phyloP scores from a whole-genome alignment of 805 yeast species.

The Middelhovenomyces tepae region DNA sequence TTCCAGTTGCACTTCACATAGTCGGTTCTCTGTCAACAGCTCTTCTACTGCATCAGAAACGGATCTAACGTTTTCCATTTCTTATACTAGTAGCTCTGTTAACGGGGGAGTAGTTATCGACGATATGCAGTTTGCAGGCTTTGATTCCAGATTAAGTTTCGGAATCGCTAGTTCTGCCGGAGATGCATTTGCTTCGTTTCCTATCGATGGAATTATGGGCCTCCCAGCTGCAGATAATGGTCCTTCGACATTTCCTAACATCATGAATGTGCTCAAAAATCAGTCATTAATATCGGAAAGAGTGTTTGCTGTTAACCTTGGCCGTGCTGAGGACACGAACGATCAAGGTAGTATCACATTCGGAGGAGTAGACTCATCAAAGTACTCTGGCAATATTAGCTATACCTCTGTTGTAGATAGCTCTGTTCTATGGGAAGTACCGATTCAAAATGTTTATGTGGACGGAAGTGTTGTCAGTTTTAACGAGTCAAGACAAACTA shows the following conservation, averaged over 20 bases:
- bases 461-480: slow-evolving; percentile 30
- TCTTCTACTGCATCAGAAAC: slow-evolving; percentile 8
- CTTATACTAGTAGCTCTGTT: slow-evolving; percentile 47
- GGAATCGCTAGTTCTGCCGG: slow-evolving; percentile 51
- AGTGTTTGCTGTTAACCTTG: slow-evolving; percentile 40
- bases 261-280: slow-evolving; percentile 18
- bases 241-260: slow-evolving; percentile 22
- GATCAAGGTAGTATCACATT: slow-evolving; percentile 37
- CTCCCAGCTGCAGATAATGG: slow-evolving; percentile 41
- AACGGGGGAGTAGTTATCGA: slow-evolving; percentile 40
- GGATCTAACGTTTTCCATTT: slow-evolving; percentile 35
- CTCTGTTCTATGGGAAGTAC: slow-evolving; percentile 42
- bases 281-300: slow-evolving; percentile 22
- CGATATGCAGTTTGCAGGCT: slow-evolving; percentile 31
- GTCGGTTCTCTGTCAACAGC: slow-evolving; percentile 10
- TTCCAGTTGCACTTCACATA: slow-evolving; percentile 34
- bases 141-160: slow-evolving; percentile 32
- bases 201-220: slow-evolving; percentile 54
- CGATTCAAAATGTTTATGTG: slow-evolving; percentile 32
- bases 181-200: slow-evolving; percentile 41
- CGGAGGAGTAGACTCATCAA: slow-evolving; percentile 32
- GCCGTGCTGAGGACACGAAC: slow-evolving; percentile 23
- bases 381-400: slow-evolving; percentile 35
- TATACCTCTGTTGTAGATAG: slow-evolving; percentile 29
- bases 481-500: slow-evolving; percentile 26